Evolutionary conservation across 768 basidiomycete species (phyloP).

Genomic region (Suillus weaverae): DNA sequence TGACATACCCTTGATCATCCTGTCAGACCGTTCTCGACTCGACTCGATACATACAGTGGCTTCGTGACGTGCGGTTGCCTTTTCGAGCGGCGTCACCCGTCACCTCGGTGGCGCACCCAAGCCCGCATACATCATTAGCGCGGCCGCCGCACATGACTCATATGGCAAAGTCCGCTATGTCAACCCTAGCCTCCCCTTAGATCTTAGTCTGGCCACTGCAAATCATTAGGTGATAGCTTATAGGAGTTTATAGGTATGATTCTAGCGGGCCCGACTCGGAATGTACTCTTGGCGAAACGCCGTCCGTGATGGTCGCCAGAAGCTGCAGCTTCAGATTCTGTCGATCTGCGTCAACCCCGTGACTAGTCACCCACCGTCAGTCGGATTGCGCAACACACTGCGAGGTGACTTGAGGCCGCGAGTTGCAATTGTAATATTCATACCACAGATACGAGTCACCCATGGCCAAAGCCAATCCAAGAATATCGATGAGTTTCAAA

Average conservation of each 20-base stretch:
- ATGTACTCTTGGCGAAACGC: too few species aligned
- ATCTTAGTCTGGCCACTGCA: background rate
- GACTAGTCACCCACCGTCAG: background rate
- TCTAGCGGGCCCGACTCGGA: too few species aligned
- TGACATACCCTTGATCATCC: background rate
- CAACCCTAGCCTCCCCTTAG: background rate
- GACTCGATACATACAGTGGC: too few species aligned
- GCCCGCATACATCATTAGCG: background rate
- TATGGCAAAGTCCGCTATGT: background rate
- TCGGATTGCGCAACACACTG: background rate
- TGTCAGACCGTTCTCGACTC: background rate
- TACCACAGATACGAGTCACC: background rate
- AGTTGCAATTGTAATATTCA: background rate
- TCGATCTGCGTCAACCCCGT: background rate
- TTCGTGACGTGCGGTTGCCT: too few species aligned
- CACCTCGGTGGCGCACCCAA: too few species aligned
- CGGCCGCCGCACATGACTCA: background rate
- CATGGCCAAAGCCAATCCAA: too few species aligned
- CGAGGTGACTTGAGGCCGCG: background rate
- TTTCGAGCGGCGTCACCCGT: too few species aligned
- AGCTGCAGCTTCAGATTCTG: too few species aligned
- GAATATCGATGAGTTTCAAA: too few species aligned
- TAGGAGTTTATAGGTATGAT: too few species aligned
- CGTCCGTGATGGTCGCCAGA: background rate
- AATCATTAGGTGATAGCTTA: background rate